Conservation (phyloP, 2,329 filamentous ascomycete genomes). For the Pseudonectria foliicola region DNA sequence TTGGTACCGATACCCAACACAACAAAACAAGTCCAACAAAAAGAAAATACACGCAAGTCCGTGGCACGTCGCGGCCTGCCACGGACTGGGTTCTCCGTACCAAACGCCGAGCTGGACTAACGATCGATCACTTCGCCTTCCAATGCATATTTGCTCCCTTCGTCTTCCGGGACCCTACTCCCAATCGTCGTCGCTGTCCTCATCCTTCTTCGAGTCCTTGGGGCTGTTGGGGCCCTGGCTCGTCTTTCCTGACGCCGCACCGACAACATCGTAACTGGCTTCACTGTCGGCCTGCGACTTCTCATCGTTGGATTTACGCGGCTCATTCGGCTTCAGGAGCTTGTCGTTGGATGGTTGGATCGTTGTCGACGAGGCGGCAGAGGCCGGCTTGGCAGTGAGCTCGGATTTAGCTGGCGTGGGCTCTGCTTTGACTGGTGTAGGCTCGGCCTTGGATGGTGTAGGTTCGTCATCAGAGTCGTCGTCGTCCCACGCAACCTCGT, state of each 20-base stretch:
- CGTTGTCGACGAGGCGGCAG: conserved; percentile 52
- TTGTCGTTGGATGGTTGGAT: conserved; percentile 45
- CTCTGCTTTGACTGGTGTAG: conserved; percentile 27
- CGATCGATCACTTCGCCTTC: conserved; percentile 9
- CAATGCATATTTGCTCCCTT: conserved; percentile 7
- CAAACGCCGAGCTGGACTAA: conserved; percentile 26
- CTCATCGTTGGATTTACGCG: conserved; percentile 75
- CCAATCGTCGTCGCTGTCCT: conserved; percentile 57
- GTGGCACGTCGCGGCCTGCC: conserved; percentile 12
- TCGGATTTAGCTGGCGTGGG: conserved; percentile 21
- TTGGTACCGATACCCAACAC: conserved; percentile 20
- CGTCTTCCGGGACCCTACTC: conserved; percentile 42
- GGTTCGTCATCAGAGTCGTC: conserved; percentile 21
- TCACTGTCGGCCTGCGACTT: conserved; percentile 91
- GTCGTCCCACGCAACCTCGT: conserved; percentile 58
- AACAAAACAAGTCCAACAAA: conserved; percentile 9
- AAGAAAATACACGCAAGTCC: conserved; percentile 11
- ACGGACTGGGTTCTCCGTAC: conserved; percentile 17
- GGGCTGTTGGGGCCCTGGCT: conserved; percentile 70
- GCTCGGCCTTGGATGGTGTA: conserved; percentile 13
- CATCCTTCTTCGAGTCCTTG: conserved; percentile 47
- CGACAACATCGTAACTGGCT: conserved; percentile 90
- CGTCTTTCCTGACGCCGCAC: conserved; percentile 64
- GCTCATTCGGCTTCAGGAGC: conserved; percentile 54
- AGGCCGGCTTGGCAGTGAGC: conserved; percentile 32